These are phyloP conservation scores for Lomentospora prolificans DNA, from an alignment of 2,329 filamentous ascomycete genomes.

Conservation along the genomic window DNA sequence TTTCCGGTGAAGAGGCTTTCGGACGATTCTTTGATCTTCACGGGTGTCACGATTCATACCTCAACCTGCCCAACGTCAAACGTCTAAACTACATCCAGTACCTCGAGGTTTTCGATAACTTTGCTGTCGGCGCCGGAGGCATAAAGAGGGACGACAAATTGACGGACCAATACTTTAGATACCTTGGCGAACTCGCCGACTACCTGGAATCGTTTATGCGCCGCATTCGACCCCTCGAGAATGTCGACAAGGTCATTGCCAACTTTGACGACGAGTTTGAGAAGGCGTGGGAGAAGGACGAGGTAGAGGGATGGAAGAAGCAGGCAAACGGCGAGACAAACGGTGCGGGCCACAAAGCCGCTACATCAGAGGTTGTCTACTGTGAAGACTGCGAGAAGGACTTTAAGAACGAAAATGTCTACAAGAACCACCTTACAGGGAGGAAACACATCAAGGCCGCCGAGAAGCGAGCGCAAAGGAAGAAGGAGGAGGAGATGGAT, in stretches of 20 bases:
- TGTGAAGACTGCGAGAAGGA: slow-evolving; percentile 89
- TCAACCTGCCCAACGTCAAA: slow-evolving; percentile 82
- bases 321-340: slow-evolving; percentile 30
- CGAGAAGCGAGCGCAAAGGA: slow-evolving; percentile 47
- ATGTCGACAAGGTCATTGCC: slow-evolving; percentile 67
- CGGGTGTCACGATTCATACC: slow-evolving; percentile 71
- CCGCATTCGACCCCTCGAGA: slow-evolving; percentile 74
- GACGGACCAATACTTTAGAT: slow-evolving; percentile 86
- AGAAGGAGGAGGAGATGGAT: slow-evolving; percentile 16
- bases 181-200: slow-evolving; percentile 66
- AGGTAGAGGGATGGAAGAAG: slow-evolving; percentile 67
- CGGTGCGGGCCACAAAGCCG: slow-evolving; percentile 20
- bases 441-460: slow-evolving; percentile 89
- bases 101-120: slow-evolving; percentile 81
- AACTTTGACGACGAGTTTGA: slow-evolving; percentile 79
- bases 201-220: slow-evolving; percentile 88
- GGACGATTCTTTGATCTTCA: slow-evolving; percentile 89
- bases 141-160: slow-evolving; percentile 76
- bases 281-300: slow-evolving; percentile 68
- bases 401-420: slow-evolving; percentile 92
- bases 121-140: slow-evolving; percentile 61
- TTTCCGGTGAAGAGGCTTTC: slow-evolving; percentile 90
- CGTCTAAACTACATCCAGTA: slow-evolving; percentile 86
- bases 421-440: slow-evolving; percentile 77
- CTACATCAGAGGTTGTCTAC: slow-evolving; percentile 60